phyloP scores from a whole-genome alignment of 2,329 filamentous ascomycete genomes.

The Paradendryphiella salina region DNA sequence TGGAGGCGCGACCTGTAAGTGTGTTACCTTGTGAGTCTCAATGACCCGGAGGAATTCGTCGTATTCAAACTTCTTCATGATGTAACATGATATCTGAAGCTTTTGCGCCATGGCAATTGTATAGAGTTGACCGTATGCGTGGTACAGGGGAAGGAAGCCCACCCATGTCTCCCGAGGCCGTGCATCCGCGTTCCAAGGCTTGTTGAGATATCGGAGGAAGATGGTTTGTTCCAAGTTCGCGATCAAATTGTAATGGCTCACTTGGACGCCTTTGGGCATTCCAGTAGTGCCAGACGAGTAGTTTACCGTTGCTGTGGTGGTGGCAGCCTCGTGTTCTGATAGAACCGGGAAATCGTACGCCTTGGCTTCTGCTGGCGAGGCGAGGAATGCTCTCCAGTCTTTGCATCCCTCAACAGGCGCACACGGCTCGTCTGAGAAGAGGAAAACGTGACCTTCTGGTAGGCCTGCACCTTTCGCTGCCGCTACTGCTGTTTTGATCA shows the following conservation, averaged over 20 bases:
- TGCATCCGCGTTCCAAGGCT: conserved; percentile 46
- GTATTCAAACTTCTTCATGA: conserved; percentile 50
- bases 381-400: conserved; percentile 41
- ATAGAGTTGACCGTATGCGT: conserved; percentile 54
- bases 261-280: conserved; percentile 56
- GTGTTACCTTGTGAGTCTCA: conserved; percentile 45
- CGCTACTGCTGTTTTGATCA: conserved; percentile 32
- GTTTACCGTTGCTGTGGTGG: conserved; percentile 53
- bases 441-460: conserved; percentile 36
- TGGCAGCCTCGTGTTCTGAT: conserved; percentile 30
- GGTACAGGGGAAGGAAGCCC: conserved; percentile 50
- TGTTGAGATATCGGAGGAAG: conserved; percentile 51
- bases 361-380: conserved; percentile 33
- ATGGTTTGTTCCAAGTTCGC: conserved; percentile 57
- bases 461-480: conserved; percentile 37
- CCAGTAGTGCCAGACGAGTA: conserved; percentile 59
- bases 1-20: conserved; percentile 49
- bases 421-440: conserved; percentile 40
- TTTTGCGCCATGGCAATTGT: conserved; percentile 50
- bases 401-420: conserved; percentile 27
- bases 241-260: conserved; percentile 56
- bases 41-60: conserved; percentile 47
- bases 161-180: conserved; percentile 55
- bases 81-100: conserved; percentile 51
- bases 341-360: conserved; percentile 33